Base-by-base conservation (phyloP, 306 rosid species). In the Prunus padus region DNA sequence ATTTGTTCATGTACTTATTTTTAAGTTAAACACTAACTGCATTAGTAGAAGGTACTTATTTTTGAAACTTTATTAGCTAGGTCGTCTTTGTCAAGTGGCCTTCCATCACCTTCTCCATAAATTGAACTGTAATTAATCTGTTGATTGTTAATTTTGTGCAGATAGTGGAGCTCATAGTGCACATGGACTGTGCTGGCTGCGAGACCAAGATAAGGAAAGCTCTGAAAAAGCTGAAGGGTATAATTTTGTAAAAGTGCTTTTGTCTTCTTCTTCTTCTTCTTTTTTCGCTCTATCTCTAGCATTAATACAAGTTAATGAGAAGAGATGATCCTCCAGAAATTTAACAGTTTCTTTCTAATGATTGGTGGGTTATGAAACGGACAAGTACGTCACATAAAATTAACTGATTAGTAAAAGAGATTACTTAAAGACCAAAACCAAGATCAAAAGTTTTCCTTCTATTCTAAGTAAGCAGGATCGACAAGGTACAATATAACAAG, bases 141-240 rank as follows among this genome's bases (percentile, higher is more conserved):
- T 55, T 55, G 37, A 14, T n/a, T 57, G 20, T 49, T 45, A 46
- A 7, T 31, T 57, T 42, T 66, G 49, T 80, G 4, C 88, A 91
- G 96, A 77, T 80, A 26, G 83, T 87, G 74, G 93, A 90, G 83
- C 79, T 90, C 81, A 51, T 76, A n/a, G 96, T 90, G 31, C 79
- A 80, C 68, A 85, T 90, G 87, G 93, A 90, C 76, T 90, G 96
- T 69, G 57, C 72, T 37, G 96, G 93, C 19, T 90, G 96, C 55
- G 93, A 88, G 76, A 76, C n/a, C 56, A 89, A 83, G 82, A 84
- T 90, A 59, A 86, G 73, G 81, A 88, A 87, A 75, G 87, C 93
- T 70, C 91, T 88, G 5, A 42, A 74, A 42, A 90, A 87, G 19
- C 59, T 90, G 47, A 71, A 81, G 28, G 96, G 96, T 88, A 78